Evolutionary conservation across 305 asterid species (phyloP).

Genomic region (Andrographis paniculata): DNA sequence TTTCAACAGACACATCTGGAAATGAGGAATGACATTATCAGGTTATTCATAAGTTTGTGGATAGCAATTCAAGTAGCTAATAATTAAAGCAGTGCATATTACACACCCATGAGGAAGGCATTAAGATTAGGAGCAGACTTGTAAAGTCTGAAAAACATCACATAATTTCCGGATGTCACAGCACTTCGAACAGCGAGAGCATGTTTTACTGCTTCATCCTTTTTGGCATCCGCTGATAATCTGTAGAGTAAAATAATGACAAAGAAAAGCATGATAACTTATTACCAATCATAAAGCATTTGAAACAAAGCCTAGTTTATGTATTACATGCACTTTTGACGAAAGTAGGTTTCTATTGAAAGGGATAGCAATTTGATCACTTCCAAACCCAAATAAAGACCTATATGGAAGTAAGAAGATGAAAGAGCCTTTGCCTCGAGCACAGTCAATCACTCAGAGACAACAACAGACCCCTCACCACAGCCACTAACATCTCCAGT

Average conservation of each 20-base stretch:
- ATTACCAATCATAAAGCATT: neutral
- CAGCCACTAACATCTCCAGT: no score
- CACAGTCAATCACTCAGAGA: no score
- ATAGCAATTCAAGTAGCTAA: slow-evolving; percentile 8
- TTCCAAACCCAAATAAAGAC: no score
- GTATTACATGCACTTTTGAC: neutral
- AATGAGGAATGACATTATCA: slow-evolving; percentile 9
- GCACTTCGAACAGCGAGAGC: slow-evolving; percentile 95
- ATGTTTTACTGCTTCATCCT: slow-evolving; percentile 67
- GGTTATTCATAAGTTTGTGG: slow-evolving; percentile 4
- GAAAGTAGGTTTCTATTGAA: no score
- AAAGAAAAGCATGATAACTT: neutral
- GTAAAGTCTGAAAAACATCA: slow-evolving; percentile 79
- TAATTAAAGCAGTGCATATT: slow-evolving; percentile 1
- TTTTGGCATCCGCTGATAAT: slow-evolving; percentile 61
- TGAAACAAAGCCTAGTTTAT: neutral
- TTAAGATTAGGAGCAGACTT: slow-evolving; percentile 82
- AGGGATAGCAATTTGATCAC: no score
- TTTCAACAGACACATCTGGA: slow-evolving; percentile 93
- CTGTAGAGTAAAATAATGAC: slow-evolving; percentile 33
- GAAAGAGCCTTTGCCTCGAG: no score
- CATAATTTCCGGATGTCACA: slow-evolving; percentile 87
- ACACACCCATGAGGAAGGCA: slow-evolving; percentile 87
- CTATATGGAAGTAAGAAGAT: no score
- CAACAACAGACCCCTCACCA: no score